A percentile compares a stretch with the other conserved stretches of the same genome.
Evolutionary conservation across 805 yeast genomes (phyloP).

Genomic region (Tetrapisispora namnaoensis): DNA sequence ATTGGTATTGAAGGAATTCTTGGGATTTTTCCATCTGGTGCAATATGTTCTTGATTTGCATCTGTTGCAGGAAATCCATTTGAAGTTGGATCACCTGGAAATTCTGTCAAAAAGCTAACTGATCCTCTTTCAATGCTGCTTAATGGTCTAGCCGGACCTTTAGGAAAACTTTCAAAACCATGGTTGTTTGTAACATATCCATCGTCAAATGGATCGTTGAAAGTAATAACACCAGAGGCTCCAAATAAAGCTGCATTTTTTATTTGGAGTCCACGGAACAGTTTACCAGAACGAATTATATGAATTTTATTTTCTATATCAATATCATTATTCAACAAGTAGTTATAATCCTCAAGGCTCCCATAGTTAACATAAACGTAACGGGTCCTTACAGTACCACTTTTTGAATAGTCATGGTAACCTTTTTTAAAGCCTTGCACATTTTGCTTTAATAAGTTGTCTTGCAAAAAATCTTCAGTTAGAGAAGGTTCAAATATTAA

Average conservation of each 20-base stretch:
- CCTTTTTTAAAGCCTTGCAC: conserved; percentile 37
- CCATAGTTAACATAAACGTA: conserved; percentile 59
- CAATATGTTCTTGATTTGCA: conserved; percentile 30
- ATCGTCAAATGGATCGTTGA: conserved; percentile 40
- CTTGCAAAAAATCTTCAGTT: conserved; percentile 38
- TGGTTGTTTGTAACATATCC: conserved; percentile 42
- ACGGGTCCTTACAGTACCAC: conserved; percentile 47
- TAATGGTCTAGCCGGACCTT: conserved; percentile 58
- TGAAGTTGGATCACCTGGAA: conserved; percentile 73
- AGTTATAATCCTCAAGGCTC: conserved; percentile 41
- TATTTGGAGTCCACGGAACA: conserved; percentile 48
- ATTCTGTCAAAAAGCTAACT: conserved; percentile 44
- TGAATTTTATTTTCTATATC: conserved; percentile 47
- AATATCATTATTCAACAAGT: conserved; percentile 32
- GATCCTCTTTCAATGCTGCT: conserved; percentile 53
- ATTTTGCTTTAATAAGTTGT: conserved; percentile 35
- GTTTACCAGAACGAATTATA: conserved; percentile 42
- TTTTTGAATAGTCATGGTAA: conserved; percentile 55
- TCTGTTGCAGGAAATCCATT: conserved; percentile 56
- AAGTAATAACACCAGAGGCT: conserved; percentile 49
- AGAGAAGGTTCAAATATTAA: conserved; percentile 40
- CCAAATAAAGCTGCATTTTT: conserved; percentile 53
- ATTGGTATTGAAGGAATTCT: conserved; percentile 46
- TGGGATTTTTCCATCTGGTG: conserved; percentile 38
- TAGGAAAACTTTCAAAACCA: conserved; percentile 50